Percentiles rank a stretch among this genome's conserved stretches.
Conservation (phyloP, 306 rosid genomes). For the Rosa lucieae region DNA sequence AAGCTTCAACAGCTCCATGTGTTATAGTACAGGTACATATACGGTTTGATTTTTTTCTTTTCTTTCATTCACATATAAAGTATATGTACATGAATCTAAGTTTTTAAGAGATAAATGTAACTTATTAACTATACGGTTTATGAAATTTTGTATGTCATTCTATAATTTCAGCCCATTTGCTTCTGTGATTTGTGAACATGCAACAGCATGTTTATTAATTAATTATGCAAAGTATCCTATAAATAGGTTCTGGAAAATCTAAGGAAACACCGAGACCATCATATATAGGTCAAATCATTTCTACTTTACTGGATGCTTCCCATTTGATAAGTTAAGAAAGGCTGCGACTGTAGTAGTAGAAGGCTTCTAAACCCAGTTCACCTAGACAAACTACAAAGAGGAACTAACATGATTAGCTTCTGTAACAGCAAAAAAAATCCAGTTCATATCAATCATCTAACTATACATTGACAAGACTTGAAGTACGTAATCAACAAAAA, state of each 20-base stretch:
- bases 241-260: not conserved
- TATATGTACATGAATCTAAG: not conserved
- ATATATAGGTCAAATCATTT: slow-evolving; percentile 5
- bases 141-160: not conserved
- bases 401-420: slow-evolving; percentile 16
- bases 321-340: slow-evolving; percentile 28
- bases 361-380: slow-evolving; percentile 29
- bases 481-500: too few relatives aligned
- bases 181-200: not conserved
- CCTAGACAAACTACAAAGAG: not conserved
- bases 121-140: not conserved
- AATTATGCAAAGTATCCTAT: not conserved
- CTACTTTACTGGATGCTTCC: slow-evolving; percentile 26
- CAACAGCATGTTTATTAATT: not conserved
- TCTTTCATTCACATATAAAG: not conserved
- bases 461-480: too few relatives aligned
- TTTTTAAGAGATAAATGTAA: not conserved
- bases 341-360: not conserved
- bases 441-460: not conserved
- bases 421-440: not conserved
- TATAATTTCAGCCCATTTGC: not conserved
- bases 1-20: slow-evolving; percentile 11
- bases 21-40: not conserved
- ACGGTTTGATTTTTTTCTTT: not conserved
- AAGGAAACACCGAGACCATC: not conserved